Conservation (phyloP, 805 yeast genomes). For the Kluyveromyces nonfermentans region DNA sequence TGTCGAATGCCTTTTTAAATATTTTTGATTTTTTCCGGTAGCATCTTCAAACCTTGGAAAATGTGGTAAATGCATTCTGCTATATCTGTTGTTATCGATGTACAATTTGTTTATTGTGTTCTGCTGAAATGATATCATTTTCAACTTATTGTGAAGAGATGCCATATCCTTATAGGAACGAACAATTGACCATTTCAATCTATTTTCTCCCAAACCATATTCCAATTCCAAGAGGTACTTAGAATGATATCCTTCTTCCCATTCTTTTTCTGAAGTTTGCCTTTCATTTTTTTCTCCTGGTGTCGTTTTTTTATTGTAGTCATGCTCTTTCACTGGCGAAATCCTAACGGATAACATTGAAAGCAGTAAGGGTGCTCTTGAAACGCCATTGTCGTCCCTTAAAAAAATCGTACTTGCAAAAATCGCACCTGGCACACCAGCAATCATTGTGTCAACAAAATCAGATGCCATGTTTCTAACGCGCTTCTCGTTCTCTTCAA, state of each 20-base stretch:
- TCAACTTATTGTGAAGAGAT: slow-evolving; percentile 61
- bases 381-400: slow-evolving; percentile 64
- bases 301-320: slow-evolving; percentile 30
- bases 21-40: slow-evolving; percentile 2
- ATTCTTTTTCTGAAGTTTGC: not conserved
- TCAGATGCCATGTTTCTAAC: slow-evolving; percentile 31
- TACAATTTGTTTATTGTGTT: slow-evolving; percentile 25
- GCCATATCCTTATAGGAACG: slow-evolving; percentile 64
- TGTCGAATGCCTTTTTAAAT: not conserved
- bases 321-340: slow-evolving; percentile 36
- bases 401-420: slow-evolving; percentile 66
- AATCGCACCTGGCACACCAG: slow-evolving; percentile 68
- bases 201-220: slow-evolving; percentile 77
- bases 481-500: slow-evolving; percentile 10
- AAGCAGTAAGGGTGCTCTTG: slow-evolving; percentile 74
- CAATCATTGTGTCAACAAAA: slow-evolving; percentile 42
- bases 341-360: slow-evolving; percentile 63
- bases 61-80: slow-evolving; percentile 21
- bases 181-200: slow-evolving; percentile 71
- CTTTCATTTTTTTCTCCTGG: no score
- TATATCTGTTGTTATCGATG: slow-evolving; percentile 19
- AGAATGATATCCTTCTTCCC: slow-evolving; percentile 21
- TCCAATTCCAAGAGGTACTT: slow-evolving; percentile 66
- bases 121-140: slow-evolving; percentile 41
- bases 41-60: slow-evolving; percentile 22